phyloP scores from a whole-genome alignment of 352 stramenopile species.

The Blastocystis sp. region DNA sequence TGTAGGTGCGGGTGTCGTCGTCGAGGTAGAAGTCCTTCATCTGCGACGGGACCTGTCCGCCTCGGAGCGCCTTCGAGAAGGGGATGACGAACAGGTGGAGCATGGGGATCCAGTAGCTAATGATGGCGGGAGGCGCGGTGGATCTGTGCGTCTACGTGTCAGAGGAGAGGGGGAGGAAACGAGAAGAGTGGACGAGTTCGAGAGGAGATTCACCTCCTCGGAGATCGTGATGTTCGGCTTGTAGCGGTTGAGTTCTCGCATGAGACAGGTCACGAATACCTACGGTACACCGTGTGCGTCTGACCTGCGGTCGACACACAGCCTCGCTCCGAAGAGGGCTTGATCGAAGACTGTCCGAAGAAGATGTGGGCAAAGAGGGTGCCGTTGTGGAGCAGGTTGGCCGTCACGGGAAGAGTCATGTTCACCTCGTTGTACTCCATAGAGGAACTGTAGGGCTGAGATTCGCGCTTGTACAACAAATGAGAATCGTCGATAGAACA shows the following conservation, averaged over 20 bases:
- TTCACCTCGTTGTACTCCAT: conserved; percentile 68
- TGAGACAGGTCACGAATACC: background rate
- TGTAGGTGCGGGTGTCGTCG: conserved; percentile 74
- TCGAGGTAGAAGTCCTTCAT: conserved; percentile 68
- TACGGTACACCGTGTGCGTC: conserved; percentile 42
- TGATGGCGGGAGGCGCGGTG: background rate
- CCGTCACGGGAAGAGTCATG: conserved; percentile 70
- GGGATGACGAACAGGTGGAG: conserved; percentile 55
- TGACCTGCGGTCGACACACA: background rate
- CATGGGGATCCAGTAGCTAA: conserved; percentile 61
- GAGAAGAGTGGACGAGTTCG: background rate
- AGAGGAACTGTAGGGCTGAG: background rate
- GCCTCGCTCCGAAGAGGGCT: background rate
- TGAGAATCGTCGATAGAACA: background rate
- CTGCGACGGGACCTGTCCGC: conserved; percentile 42
- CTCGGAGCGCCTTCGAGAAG: background rate
- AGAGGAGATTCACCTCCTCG: conserved; percentile 47
- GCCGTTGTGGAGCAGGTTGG: conserved; percentile 71
- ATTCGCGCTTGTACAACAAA: conserved; percentile 42
- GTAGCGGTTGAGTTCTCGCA: conserved; percentile 51
- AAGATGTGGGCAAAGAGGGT: conserved; percentile 79
- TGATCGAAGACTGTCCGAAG: conserved; percentile 65
- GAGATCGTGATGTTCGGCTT: conserved; percentile 33
- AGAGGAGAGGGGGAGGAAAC: background rate
- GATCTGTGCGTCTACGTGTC: conserved; percentile 27